Evolutionary conservation across 768 basidiomycete genomes (phyloP).

Genomic region (Lactarius trivialis): DNA sequence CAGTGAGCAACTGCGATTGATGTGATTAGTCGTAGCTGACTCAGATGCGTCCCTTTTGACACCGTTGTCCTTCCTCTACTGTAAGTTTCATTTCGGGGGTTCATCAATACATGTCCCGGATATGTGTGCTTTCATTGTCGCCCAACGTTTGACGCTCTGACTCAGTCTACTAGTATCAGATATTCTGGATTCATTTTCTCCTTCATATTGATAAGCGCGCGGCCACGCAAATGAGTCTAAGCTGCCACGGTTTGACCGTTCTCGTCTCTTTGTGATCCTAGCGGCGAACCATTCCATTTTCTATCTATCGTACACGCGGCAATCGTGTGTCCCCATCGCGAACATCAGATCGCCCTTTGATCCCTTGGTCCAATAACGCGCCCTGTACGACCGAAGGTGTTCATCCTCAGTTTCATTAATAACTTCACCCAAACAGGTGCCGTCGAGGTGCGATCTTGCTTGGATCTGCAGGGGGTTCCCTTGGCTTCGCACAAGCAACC

Average conservation of each 20-base stretch:
- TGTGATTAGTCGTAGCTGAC: neutral
- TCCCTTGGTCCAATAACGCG: neutral
- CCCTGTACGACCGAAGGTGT: neutral
- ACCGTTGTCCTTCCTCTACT: neutral
- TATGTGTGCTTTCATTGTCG: slow-evolving; percentile 1
- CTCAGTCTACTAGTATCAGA: slow-evolving; percentile 4
- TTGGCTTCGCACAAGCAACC: neutral
- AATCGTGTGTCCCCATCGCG: slow-evolving; percentile 12
- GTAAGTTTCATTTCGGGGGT: slow-evolving; percentile 1
- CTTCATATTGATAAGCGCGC: slow-evolving; percentile 4
- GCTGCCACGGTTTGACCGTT: neutral
- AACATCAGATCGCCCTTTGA: slow-evolving; percentile 11
- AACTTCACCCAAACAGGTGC: neutral
- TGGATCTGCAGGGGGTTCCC: neutral
- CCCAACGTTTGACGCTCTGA: neutral
- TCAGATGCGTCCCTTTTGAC: neutral
- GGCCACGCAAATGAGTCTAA: neutral
- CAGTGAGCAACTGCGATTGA: neutral
- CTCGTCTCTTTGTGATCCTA: neutral
- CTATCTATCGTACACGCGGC: slow-evolving; percentile 20
- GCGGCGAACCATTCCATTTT: slow-evolving; percentile 12
- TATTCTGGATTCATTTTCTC: slow-evolving; percentile 7
- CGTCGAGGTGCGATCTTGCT: slow-evolving; percentile 14
- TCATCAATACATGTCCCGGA: neutral
- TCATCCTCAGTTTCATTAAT: neutral